These are phyloP conservation scores for Francoa sonchifolia DNA, from an alignment of 441 rosid species.

Conservation along the genomic window DNA sequence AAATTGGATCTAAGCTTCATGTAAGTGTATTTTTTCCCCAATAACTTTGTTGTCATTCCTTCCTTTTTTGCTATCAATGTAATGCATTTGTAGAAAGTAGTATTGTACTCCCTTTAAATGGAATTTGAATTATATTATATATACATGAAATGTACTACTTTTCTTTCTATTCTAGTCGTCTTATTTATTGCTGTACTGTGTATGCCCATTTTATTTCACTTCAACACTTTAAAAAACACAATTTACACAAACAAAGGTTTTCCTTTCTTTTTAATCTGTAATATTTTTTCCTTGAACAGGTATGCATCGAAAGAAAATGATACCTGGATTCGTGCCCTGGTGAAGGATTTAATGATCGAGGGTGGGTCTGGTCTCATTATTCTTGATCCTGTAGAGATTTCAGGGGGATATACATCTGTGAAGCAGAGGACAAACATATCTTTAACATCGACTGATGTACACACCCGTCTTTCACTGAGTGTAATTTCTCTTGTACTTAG, in stretches of 20 bases:
- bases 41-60: not conserved
- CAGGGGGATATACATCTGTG: slow-evolving; percentile 84
- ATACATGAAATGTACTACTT: no score
- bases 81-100: no score
- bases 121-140: no score
- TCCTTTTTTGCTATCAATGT: slow-evolving; percentile 3
- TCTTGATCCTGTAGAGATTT: slow-evolving; percentile 85
- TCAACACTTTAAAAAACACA: no score
- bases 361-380: slow-evolving; percentile 96
- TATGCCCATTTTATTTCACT: no score
- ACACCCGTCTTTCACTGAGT: slow-evolving; percentile 84
- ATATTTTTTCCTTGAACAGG: no score
- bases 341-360: slow-evolving; percentile 84
- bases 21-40: slow-evolving; percentile 35
- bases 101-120: no score
- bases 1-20: slow-evolving; percentile 95
- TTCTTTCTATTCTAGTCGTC: no score
- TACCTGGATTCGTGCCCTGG: slow-evolving; percentile 78
- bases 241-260: no score
- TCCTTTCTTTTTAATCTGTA: no score
- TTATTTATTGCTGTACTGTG: no score
- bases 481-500: slow-evolving; percentile 76
- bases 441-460: slow-evolving; percentile 72
- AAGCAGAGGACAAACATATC: slow-evolving; percentile 88
- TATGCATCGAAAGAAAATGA: slow-evolving; percentile 94